A percentile compares a stretch with the other conserved stretches of the same genome.
Conservation (phyloP, 2,329 filamentous ascomycete species). For the Trichocomaceae sp. region DNA sequence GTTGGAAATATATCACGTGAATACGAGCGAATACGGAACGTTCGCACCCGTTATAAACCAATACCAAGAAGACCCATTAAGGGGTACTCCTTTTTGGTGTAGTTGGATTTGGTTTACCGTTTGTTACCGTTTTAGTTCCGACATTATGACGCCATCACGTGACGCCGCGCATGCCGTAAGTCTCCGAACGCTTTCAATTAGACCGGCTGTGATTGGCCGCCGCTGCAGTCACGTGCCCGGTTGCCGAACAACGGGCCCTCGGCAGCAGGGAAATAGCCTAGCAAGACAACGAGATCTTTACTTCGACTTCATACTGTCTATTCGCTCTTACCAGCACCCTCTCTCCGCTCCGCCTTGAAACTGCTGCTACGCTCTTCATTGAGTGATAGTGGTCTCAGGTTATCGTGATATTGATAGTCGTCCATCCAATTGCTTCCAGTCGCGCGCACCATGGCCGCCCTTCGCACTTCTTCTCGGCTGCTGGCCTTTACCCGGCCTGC, state of each 20-base stretch:
- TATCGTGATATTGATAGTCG: neutral
- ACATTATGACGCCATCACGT: conserved; percentile 12
- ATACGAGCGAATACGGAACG: no score
- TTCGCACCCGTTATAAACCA: no score
- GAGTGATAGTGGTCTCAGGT: conserved; percentile 3
- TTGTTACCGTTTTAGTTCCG: no score
- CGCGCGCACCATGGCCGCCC: conserved; percentile 40
- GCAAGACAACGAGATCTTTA: conserved; percentile 11
- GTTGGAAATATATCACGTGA: no score
- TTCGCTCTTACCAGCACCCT: neutral
- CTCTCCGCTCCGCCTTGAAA: conserved; percentile 7
- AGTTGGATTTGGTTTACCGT: no score
- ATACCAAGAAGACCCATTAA: no score
- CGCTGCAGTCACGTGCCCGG: neutral
- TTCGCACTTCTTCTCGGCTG: conserved; percentile 43
- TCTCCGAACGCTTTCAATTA: conserved; percentile 14
- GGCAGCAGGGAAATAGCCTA: conserved; percentile 10
- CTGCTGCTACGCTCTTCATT: conserved; percentile 10
- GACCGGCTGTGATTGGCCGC: neutral
- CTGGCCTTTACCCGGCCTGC: conserved; percentile 37
- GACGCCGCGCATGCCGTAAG: conserved; percentile 8
- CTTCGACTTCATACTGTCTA: conserved; percentile 9
- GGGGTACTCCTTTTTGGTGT: no score
- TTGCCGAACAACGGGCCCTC: conserved; percentile 10
- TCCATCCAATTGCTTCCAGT: neutral